Percentiles rank a stretch among this genome's conserved stretches.
phyloP scores from a whole-genome alignment of 768 basidiomycete species.

The Leucosporidium yakuticum region DNA sequence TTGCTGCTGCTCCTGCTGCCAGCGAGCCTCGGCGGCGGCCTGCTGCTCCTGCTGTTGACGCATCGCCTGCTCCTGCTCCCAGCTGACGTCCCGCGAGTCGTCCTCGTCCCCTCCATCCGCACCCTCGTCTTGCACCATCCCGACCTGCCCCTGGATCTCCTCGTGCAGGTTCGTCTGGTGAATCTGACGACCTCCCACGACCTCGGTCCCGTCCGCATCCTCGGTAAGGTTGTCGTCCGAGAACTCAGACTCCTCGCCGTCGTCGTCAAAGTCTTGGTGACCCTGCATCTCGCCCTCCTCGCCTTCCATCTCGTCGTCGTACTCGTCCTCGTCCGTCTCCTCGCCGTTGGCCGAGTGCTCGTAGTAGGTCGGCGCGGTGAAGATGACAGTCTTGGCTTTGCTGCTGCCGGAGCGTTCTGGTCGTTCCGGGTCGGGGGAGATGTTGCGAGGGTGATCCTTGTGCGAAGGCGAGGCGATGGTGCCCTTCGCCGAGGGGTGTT shows the following conservation, averaged over 20 bases:
- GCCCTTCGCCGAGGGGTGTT: constrained; percentile 51
- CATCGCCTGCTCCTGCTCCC: background rate
- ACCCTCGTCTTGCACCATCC: constrained; percentile 12
- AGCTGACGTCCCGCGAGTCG: background rate
- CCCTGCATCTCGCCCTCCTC: constrained; percentile 9
- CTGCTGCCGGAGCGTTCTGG: constrained; percentile 13
- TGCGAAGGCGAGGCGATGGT: constrained; percentile 29
- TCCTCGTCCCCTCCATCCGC: constrained; percentile 19
- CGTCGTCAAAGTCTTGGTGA: constrained; percentile 13
- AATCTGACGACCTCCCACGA: too few relatives aligned
- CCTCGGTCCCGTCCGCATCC: constrained; percentile 2
- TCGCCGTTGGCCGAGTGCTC: constrained; percentile 45
- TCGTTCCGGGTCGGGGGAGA: constrained; percentile 14
- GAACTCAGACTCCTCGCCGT: constrained; percentile 28
- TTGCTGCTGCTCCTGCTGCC: background rate
- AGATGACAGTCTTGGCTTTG: constrained; percentile 53
- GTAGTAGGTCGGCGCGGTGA: constrained; percentile 55
- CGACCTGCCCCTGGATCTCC: constrained; percentile 7
- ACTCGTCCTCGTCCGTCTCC: constrained; percentile 50
- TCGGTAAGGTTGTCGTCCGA: constrained; percentile 25
- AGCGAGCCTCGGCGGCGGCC: background rate
- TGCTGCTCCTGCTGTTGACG: constrained; percentile 23
- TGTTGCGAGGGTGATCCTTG: constrained; percentile 37
- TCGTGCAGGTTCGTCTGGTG: constrained; percentile 8
- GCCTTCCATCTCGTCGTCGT: constrained; percentile 36